Conservation (phyloP, 768 basidiomycete genomes). For the Lepiota venenata region DNA sequence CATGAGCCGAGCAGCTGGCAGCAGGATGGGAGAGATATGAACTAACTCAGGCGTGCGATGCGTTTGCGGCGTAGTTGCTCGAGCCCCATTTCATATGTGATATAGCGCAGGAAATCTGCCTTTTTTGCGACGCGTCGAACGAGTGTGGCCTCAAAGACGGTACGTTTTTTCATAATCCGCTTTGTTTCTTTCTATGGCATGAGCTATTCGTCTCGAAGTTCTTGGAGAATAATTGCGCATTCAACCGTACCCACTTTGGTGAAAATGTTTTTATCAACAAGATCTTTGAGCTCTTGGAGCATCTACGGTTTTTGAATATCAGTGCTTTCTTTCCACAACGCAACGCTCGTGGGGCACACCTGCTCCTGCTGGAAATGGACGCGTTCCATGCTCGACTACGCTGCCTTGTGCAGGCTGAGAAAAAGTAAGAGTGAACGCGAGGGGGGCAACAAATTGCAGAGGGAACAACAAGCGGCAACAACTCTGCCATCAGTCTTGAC, state of each 20-base stretch:
- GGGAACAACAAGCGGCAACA: slow-evolving; percentile 7
- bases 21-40: neutral
- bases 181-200: slow-evolving; percentile 67
- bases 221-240: neutral
- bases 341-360: slow-evolving; percentile 31
- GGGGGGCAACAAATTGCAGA: neutral
- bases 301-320: slow-evolving; percentile 42
- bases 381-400: slow-evolving; percentile 66
- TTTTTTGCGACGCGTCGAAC: slow-evolving; percentile 84
- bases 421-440: neutral
- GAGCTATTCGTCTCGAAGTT: slow-evolving; percentile 15
- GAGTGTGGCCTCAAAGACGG: slow-evolving; percentile 78
- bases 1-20: slow-evolving; percentile 3
- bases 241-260: slow-evolving; percentile 51
- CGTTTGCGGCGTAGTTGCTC: slow-evolving; percentile 80
- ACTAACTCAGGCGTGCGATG: slow-evolving; percentile 64
- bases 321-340: neutral
- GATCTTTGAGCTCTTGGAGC: slow-evolving; percentile 93
- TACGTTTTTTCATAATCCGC: slow-evolving; percentile 81
- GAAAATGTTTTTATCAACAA: slow-evolving; percentile 83
- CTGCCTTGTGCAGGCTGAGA: slow-evolving; percentile 7
- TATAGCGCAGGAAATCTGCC: slow-evolving; percentile 86
- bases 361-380: slow-evolving; percentile 95
- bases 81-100: slow-evolving; percentile 86
- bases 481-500: slow-evolving; percentile 1